phyloP scores from a whole-genome alignment of 768 basidiomycete genomes.

The Hortiboletus campestris region DNA sequence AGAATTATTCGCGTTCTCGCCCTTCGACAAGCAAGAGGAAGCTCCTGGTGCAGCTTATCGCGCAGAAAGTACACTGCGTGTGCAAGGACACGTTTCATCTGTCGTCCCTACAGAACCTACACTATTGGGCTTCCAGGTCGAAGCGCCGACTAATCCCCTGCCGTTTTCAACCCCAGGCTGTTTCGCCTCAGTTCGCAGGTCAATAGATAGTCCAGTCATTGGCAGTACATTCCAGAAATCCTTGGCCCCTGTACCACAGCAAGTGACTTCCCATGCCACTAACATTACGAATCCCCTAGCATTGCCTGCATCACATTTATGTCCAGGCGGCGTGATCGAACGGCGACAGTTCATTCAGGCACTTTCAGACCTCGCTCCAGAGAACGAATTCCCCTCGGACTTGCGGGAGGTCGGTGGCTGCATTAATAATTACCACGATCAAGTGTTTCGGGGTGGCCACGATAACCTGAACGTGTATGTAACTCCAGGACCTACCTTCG shows the following conservation, averaged over 20 bases:
- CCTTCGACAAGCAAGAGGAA: slow-evolving; percentile 17
- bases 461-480: slow-evolving; percentile 31
- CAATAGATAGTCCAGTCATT: background rate
- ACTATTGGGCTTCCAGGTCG: background rate
- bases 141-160: background rate
- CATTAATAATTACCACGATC: background rate
- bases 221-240: slow-evolving; percentile 1
- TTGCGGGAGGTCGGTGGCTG: slow-evolving; percentile 1
- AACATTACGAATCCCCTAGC: slow-evolving; percentile 12
- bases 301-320: slow-evolving; percentile 15
- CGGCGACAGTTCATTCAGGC: background rate
- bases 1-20: slow-evolving; percentile 29
- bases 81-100: background rate
- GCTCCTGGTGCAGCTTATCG: background rate
- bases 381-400: slow-evolving; percentile 15
- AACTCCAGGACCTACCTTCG: slow-evolving; percentile 48
- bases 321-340: slow-evolving; percentile 10
- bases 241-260: slow-evolving; percentile 4
- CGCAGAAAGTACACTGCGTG: background rate
- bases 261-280: slow-evolving; percentile 3
- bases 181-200: slow-evolving; percentile 13
- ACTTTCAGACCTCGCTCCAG: slow-evolving; percentile 7
- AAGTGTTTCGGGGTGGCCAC: background rate
- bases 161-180: slow-evolving; percentile 29
- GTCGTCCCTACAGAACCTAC: background rate